Conservation (phyloP, 768 basidiomycete genomes). For the Rhizopogon rudus region DNA sequence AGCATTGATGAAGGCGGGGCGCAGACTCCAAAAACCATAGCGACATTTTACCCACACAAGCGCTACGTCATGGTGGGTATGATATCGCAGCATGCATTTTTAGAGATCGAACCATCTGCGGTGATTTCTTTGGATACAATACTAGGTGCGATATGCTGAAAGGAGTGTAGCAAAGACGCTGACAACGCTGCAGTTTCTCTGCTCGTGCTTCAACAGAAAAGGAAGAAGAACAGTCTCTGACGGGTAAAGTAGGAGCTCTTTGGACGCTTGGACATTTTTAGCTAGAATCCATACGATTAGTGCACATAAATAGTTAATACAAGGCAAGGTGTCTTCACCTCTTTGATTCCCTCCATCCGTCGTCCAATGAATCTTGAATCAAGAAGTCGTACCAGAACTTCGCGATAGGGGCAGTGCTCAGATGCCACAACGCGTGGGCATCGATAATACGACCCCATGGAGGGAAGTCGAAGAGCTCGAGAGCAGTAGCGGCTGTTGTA, state of each 20-base stretch:
- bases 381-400: constrained; percentile 85
- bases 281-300: constrained; percentile 10
- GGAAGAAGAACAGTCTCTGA: constrained; percentile 13
- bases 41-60: constrained; percentile 28
- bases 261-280: constrained; percentile 4
- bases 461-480: constrained; percentile 92
- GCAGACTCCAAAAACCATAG: constrained; percentile 25
- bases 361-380: constrained; percentile 63
- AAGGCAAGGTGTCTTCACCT: constrained; percentile 13
- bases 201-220: constrained; percentile 25
- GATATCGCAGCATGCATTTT: constrained; percentile 31
- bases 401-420: constrained; percentile 74
- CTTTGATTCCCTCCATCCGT: constrained; percentile 54
- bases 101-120: constrained; percentile 30
- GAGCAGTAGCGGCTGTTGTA: constrained; percentile 66
- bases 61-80: constrained; percentile 28
- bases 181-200: constrained; percentile 23
- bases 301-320: constrained; percentile 4
- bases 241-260: neutral
- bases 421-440: constrained; percentile 93
- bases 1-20: constrained; percentile 17
- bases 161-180: neutral
- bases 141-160: constrained; percentile 22
- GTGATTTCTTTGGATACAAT: constrained; percentile 31
- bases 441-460: constrained; percentile 74